Base-by-base conservation (phyloP, 2,329 filamentous ascomycete genomes). In the Pestalotiopsis sp. region DNA sequence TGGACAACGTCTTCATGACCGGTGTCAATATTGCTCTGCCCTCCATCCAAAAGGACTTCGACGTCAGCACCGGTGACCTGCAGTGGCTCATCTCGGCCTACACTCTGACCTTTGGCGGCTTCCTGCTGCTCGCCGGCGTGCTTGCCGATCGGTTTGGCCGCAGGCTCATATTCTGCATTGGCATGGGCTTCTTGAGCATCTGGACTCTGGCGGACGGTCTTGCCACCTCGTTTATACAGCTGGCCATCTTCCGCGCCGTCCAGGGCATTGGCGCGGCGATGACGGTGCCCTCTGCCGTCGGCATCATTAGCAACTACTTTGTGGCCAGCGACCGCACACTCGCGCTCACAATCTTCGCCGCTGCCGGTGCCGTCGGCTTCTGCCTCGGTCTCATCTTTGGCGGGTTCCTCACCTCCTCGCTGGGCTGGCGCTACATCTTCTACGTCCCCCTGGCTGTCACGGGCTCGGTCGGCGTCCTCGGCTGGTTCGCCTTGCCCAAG, bases 261-360 rank as follows among this genome's bases (percentile, higher is more conserved):
- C 87, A 89, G 75, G 88, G 88, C 0, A 78, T 91, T 13, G 88
- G 86, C 1, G 82, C 88, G 1, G 87, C 87, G 3, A 86, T 87
- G 0, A 88, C 88, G 69, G 75, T 90, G 14, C 87, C 88, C 0
- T 84, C 85, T 3, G 84, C 86, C 1, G 82, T 90, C 48, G 88
- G 88, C 83, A 80, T 91, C 22, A 77, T 85, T 64, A 79, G 74
- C 62, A 83, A 73, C 22, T 81, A 80, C 70, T 81, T 81, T 24
- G 76, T 77, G 10, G 75, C 77, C 11, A 72, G 77, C 48, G 79
- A 81, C 65, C 75, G 79, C 1, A 81, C 79, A 4, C 74, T 78
- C 5, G 79, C 75, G 2, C 70, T 81, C n/a, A 79, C 79, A 17
- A 78, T 81, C 20, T 81, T 79, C 61, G 79, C 76, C 9, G 77